These are phyloP conservation scores for Dipteronia dyeriana DNA, from an alignment of 345 rosid species.

Conservation along the genomic window DNA sequence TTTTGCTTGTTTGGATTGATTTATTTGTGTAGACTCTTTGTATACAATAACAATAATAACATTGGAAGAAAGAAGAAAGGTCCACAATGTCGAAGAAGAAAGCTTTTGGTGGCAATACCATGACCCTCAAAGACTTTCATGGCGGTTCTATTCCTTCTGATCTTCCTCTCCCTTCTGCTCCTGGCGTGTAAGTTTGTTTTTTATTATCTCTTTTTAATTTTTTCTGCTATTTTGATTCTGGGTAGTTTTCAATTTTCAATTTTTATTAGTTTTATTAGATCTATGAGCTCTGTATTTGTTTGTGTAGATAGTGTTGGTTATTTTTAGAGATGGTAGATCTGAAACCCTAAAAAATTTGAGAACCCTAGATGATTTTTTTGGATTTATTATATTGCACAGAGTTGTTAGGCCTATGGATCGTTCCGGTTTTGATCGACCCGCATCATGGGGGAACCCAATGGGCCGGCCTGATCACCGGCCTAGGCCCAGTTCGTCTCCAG, in stretches of 20 bases:
- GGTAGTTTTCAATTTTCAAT: slow-evolving; percentile 3
- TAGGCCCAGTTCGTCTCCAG: slow-evolving; percentile 65
- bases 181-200: slow-evolving; percentile 66
- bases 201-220: not conserved
- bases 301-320: not conserved
- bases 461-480: slow-evolving; percentile 60
- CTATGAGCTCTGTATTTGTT: not conserved
- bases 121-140: slow-evolving; percentile 92
- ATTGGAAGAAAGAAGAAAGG: not conserved
- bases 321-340: slow-evolving; percentile 22
- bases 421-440: slow-evolving; percentile 52
- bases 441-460: slow-evolving; percentile 57
- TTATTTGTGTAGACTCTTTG: not conserved
- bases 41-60: not conserved
- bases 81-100: slow-evolving; percentile 84
- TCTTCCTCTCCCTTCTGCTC: slow-evolving; percentile 90
- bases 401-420: slow-evolving; percentile 55
- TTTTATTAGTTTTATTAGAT: slow-evolving; percentile 23
- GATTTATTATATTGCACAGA: slow-evolving; percentile 33
- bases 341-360: not conserved
- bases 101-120: slow-evolving; percentile 63
- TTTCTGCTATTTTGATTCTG: not conserved
- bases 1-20: not conserved
- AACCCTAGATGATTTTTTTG: slow-evolving; percentile 18
- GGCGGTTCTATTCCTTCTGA: slow-evolving; percentile 91